phyloP scores from a whole-genome alignment of 345 rosid species.

The Mangifera indica region DNA sequence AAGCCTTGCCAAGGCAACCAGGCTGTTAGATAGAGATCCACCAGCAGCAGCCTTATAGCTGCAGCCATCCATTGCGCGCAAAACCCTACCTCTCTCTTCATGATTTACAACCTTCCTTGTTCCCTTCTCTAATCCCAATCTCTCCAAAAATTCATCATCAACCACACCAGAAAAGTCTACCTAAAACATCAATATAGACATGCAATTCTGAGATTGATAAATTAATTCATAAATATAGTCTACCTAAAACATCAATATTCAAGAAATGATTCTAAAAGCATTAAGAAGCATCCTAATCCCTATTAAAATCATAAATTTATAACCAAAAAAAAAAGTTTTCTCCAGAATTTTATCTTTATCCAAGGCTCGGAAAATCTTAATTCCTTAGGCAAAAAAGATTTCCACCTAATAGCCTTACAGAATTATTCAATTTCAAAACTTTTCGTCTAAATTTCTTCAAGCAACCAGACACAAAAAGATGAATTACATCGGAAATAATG shows the following conservation, averaged over 20 bases:
- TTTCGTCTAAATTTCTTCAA: neutral
- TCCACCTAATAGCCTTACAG: no score
- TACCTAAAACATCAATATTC: no score
- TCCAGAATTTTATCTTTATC: no score
- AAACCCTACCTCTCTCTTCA: conserved; percentile 87
- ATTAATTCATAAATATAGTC: no score
- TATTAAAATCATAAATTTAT: no score
- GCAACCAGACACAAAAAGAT: neutral
- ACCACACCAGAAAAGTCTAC: conserved; percentile 94
- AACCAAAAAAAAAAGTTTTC: no score
- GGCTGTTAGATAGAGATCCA: conserved; percentile 90
- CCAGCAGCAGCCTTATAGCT: conserved; percentile 98
- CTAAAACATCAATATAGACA: conserved; percentile 33
- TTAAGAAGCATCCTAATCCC: no score
- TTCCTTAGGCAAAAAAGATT: no score
- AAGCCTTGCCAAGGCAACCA: conserved; percentile 88
- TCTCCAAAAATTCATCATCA: conserved; percentile 71
- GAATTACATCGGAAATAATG: neutral
- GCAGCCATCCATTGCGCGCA: conserved; percentile 98
- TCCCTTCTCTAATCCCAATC: conserved; percentile 76
- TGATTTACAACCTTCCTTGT: conserved; percentile 88
- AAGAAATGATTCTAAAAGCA: no score
- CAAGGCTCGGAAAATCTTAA: neutral
- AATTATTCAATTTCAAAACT: neutral
- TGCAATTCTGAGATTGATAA: neutral